phyloP scores from a whole-genome alignment of 2,329 filamentous ascomycete genomes.

The Pyrenochaeta sp. region DNA sequence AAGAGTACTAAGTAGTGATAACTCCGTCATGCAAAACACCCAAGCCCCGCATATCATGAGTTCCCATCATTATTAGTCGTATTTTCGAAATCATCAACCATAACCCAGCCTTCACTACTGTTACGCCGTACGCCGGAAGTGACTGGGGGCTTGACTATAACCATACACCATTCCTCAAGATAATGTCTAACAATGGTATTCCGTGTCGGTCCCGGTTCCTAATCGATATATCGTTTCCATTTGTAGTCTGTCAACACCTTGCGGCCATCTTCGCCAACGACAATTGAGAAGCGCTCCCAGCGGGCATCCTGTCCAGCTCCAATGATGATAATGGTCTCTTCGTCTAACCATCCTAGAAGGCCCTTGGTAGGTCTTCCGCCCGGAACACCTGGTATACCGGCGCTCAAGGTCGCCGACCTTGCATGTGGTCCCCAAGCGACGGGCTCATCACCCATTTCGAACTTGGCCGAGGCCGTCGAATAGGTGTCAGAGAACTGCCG shows the following conservation, averaged over 20 bases:
- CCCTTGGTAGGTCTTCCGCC: slow-evolving; percentile 76
- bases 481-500: slow-evolving; percentile 89
- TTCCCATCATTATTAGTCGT: too few species aligned
- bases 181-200: background rate
- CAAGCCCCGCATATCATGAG: too few species aligned
- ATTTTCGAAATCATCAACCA: too few species aligned
- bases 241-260: slow-evolving; percentile 73
- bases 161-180: too few species aligned
- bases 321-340: slow-evolving; percentile 76
- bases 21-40: too few species aligned
- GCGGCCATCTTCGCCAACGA: slow-evolving; percentile 67
- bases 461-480: slow-evolving; percentile 80
- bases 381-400: slow-evolving; percentile 61
- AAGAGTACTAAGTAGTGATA: too few species aligned
- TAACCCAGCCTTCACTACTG: too few species aligned
- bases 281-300: slow-evolving; percentile 78
- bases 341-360: slow-evolving; percentile 81
- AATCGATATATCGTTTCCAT: slow-evolving; percentile 78
- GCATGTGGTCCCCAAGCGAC: slow-evolving; percentile 35
- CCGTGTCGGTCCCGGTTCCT: background rate
- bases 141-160: too few species aligned
- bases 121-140: too few species aligned
- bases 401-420: slow-evolving; percentile 47
- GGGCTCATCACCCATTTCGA: slow-evolving; percentile 82
- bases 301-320: slow-evolving; percentile 80